These are phyloP conservation scores for Lecanosticta acicola DNA, from an alignment of 2,329 filamentous ascomycete genomes.

Conservation along the genomic window DNA sequence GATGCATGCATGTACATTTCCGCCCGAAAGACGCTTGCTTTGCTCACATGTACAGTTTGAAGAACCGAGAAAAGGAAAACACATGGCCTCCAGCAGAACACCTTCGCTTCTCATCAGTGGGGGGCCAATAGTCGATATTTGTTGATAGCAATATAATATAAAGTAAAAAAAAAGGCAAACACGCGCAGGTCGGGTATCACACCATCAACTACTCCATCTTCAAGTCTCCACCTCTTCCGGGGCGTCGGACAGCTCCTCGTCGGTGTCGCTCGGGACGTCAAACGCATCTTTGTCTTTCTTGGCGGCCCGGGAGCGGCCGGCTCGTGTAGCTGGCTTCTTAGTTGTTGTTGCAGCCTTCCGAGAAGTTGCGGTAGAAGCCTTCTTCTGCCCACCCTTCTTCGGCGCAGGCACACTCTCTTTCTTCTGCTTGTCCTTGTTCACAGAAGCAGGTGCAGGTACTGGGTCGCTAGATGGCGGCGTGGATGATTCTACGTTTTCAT, in stretches of 20 bases:
- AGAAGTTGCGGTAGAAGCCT: too few relatives aligned
- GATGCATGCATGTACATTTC: too few relatives aligned
- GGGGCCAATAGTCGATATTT: too few relatives aligned
- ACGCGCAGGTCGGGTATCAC: too few relatives aligned
- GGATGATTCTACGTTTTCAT: conserved; percentile 22
- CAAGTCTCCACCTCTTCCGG: conserved; percentile 22
- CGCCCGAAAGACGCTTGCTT: too few relatives aligned
- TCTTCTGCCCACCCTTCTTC: conserved; percentile 12
- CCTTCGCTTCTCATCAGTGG: too few relatives aligned
- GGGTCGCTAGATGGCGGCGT: conserved; percentile 30
- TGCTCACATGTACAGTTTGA: too few relatives aligned
- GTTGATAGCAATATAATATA: too few relatives aligned
- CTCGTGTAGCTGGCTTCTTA: conserved; percentile 16
- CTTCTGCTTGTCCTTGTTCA: conserved; percentile 1
- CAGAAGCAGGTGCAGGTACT: conserved; percentile 6
- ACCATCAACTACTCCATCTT: too few relatives aligned
- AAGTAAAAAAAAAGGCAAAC: too few relatives aligned
- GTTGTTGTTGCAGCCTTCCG: conserved; percentile 6
- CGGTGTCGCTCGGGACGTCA: conserved; percentile 23
- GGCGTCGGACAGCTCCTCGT: conserved; percentile 25
- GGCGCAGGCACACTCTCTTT: conserved; percentile 1
- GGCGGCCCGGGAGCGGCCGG: conserved; percentile 11
- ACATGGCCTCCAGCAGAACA: too few relatives aligned
- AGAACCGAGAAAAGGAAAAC: too few relatives aligned
- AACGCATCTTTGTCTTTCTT: conserved; percentile 23